Evolutionary conservation across 306 rosid genomes (phyloP).

Genomic region (Urtica urens): DNA sequence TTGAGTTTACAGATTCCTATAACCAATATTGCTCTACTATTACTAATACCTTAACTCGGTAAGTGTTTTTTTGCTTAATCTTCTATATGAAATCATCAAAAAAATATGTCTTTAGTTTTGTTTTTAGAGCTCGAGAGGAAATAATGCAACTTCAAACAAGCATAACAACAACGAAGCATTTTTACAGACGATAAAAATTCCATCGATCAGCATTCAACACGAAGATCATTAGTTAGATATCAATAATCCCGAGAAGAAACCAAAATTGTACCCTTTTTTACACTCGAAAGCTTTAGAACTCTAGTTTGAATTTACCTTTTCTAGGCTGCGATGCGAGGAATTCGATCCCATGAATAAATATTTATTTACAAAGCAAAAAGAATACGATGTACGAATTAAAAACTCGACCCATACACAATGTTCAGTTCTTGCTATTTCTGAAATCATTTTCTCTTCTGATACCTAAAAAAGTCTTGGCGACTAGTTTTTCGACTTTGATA

Average conservation of each 20-base stretch:
- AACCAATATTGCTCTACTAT: background rate
- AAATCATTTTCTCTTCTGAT: background rate
- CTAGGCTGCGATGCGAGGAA: too few relatives aligned
- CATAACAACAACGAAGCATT: conserved; percentile 21
- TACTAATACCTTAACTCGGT: too few relatives aligned
- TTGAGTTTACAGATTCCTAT: too few relatives aligned
- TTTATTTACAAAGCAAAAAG: background rate
- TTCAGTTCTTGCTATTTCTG: background rate
- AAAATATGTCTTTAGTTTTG: too few relatives aligned
- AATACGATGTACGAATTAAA: background rate
- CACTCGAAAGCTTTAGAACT: too few relatives aligned
- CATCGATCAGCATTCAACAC: conserved; percentile 1
- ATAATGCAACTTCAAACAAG: conserved; percentile 8
- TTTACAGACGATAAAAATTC: conserved; percentile 28
- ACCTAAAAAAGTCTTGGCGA: too few relatives aligned
- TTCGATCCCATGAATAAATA: background rate
- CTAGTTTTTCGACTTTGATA: conserved; percentile 3
- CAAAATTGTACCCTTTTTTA: background rate
- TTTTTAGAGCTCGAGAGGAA: conserved; percentile 15
- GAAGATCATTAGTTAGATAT: background rate
- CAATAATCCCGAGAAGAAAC: background rate
- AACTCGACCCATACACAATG: conserved; percentile 11
- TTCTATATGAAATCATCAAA: too few relatives aligned
- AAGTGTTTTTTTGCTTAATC: too few relatives aligned
- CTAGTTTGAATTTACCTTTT: too few relatives aligned